Conservation (phyloP, 768 basidiomycete species). For the Sutorius australiensis region DNA sequence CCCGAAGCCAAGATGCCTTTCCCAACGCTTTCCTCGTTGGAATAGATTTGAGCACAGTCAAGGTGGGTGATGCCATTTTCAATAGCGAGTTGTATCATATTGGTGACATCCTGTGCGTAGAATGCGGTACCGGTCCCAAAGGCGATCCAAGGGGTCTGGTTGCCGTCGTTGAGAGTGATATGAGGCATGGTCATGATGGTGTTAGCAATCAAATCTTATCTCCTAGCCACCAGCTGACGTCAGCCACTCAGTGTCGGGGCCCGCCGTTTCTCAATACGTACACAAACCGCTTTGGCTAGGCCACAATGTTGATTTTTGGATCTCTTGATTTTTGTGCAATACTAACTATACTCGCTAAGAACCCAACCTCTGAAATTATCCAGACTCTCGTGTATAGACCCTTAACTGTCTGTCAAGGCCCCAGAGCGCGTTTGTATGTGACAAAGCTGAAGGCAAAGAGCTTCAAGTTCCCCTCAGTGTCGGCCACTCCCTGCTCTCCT, state of each 20-base stretch:
- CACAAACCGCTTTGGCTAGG: too few relatives aligned
- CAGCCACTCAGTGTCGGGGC: too few relatives aligned
- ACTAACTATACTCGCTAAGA: too few relatives aligned
- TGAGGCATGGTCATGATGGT: neutral
- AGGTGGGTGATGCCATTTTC: neutral
- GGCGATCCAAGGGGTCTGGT: neutral
- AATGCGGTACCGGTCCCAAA: neutral
- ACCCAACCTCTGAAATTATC: too few relatives aligned
- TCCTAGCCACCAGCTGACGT: neutral
- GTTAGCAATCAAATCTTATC: neutral
- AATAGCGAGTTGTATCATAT: neutral
- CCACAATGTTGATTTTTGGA: too few relatives aligned
- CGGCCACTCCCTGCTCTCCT: neutral
- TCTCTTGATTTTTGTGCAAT: too few relatives aligned
- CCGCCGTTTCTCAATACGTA: neutral
- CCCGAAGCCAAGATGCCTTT: neutral
- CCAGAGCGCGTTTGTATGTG: neutral
- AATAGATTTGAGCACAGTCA: slow-evolving; percentile 2
- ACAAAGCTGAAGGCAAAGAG: neutral
- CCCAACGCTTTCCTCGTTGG: slow-evolving; percentile 3
- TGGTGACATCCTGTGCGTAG: neutral
- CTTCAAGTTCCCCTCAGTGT: neutral
- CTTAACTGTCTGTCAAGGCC: neutral
- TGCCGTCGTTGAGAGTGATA: neutral
- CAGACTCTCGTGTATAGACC: neutral